A percentile compares a stretch with the other conserved stretches of the same genome.
Evolutionary conservation across 805 yeast species (phyloP).

Genomic region (Ogataea trehaloabstinens): DNA sequence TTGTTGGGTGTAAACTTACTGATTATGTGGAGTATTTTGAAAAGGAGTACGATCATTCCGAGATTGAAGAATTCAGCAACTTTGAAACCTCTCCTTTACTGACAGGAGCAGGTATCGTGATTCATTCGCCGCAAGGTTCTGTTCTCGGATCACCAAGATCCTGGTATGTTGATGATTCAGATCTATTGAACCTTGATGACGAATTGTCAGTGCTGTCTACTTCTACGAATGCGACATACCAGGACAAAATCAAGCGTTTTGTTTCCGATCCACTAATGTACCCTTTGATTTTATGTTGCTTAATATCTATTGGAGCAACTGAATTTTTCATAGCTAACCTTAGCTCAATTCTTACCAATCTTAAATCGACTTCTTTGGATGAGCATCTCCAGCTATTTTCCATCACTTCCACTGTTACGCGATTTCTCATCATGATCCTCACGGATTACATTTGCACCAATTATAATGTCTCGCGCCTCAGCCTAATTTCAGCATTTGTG

Average conservation of each 20-base stretch:
- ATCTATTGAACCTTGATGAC: constrained; percentile 24
- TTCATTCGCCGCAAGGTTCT: constrained; percentile 24
- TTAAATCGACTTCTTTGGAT: constrained; percentile 20
- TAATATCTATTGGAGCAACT: constrained; percentile 75
- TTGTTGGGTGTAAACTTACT: constrained; percentile 30
- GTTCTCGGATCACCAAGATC: constrained; percentile 30
- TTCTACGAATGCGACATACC: constrained; percentile 12
- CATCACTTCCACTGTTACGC: constrained; percentile 63
- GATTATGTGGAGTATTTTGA: constrained; percentile 26
- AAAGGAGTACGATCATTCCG: constrained; percentile 22
- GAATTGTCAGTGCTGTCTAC: constrained; percentile 26
- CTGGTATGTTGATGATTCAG: constrained; percentile 27
- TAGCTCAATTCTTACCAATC: constrained; percentile 43
- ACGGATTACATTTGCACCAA: constrained; percentile 56
- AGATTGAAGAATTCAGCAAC: constrained; percentile 25
- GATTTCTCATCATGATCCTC: constrained; percentile 64
- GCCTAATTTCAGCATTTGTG: constrained; percentile 25
- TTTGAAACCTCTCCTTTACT: constrained; percentile 34
- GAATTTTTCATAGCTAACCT: constrained; percentile 85
- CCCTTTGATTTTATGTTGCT: constrained; percentile 58
- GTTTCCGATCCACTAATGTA: constrained; percentile 57
- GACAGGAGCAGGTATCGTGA: constrained; percentile 32
- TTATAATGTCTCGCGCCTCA: constrained; percentile 27
- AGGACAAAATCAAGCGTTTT: constrained; percentile 12
- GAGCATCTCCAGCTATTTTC: constrained; percentile 37